These are phyloP conservation scores for Rhodotorula sp. DNA, from an alignment of 1,284 basidiomycete species.

Conservation along the genomic window DNA sequence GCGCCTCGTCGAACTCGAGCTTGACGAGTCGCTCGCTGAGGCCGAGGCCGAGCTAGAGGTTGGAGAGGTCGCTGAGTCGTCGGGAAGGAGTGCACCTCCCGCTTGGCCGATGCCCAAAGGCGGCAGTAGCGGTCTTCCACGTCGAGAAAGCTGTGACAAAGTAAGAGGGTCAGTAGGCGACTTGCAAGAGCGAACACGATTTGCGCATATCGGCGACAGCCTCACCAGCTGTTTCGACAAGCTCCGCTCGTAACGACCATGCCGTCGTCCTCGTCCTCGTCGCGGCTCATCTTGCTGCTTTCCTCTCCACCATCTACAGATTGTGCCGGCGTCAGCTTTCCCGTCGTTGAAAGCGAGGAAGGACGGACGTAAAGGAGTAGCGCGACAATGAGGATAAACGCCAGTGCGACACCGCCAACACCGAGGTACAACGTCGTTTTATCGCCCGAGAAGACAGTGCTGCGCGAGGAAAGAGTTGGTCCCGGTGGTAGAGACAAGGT, in stretches of 20 bases:
- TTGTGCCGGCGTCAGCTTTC: background rate
- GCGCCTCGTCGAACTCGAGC: background rate
- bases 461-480: background rate
- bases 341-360: background rate
- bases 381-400: slow-evolving; percentile 10
- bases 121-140: background rate
- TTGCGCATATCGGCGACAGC: background rate
- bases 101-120: background rate
- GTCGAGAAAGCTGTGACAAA: too few species aligned
- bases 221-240: background rate
- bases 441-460: background rate
- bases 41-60: too few species aligned
- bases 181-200: too few species aligned
- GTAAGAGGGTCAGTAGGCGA: too few species aligned
- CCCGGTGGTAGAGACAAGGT: too few species aligned
- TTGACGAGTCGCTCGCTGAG: too few species aligned
- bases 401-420: slow-evolving; percentile 13
- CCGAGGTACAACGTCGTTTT: slow-evolving; percentile 17
- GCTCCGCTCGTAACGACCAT: background rate
- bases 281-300: background rate
- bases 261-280: background rate
- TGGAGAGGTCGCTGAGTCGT: too few species aligned
- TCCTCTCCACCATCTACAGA: slow-evolving; percentile 10
- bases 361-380: slow-evolving; percentile 11
- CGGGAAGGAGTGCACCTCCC: too few species aligned